Evolutionary conservation across 441 rosid species (phyloP), one percentile per base, ranked within the genome.

Genomic region (Erodium trifolium): DNA sequence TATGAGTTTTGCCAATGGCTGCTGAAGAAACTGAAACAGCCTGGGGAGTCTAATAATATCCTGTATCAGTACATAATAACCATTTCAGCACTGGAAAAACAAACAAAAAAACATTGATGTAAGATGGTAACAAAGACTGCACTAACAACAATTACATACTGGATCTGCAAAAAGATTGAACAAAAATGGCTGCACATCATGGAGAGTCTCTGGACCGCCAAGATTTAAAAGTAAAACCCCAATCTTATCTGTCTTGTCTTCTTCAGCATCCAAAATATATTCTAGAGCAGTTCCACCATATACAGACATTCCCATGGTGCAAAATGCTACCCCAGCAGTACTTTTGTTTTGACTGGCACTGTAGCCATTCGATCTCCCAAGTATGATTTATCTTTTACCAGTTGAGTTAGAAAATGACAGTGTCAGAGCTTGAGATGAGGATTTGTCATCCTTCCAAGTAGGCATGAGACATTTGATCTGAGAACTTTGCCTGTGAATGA

Each of bases 111-210:
- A 14, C 1, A 18, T 43, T 73, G 10, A 4, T 5, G 47, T 31
- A 51, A 75, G 10, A 4, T 5, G 47, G 19, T 18, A 0, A 14
- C 31, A 23, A 43, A 37, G 68, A 31, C 11, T 18, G 60, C 45
- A n/a, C 23, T 16, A 68, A 63, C 53, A 19, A 62, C n/a, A 63
- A 10, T 6, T 71, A 47, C 89, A 71, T 82, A 94, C 99, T 1
- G 99, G 99, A 73, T 94, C 99, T 4, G 99, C 97, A 85, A 94
- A 94, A 57, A 94, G 81, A 75, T 94, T 94, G 82, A 82, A 92
- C 76, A 94, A 72, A 82, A 90, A 94, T 0, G 99, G 97, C 45
- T 91, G 95, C 63, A 91, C 98, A 65, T 93, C 98, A 17, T 85
- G 69, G 70, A 93, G 95, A 0, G 95, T 93, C n/a, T 93, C 97